phyloP scores from a whole-genome alignment of 345 rosid species.

The Lagerstroemia speciosa region DNA sequence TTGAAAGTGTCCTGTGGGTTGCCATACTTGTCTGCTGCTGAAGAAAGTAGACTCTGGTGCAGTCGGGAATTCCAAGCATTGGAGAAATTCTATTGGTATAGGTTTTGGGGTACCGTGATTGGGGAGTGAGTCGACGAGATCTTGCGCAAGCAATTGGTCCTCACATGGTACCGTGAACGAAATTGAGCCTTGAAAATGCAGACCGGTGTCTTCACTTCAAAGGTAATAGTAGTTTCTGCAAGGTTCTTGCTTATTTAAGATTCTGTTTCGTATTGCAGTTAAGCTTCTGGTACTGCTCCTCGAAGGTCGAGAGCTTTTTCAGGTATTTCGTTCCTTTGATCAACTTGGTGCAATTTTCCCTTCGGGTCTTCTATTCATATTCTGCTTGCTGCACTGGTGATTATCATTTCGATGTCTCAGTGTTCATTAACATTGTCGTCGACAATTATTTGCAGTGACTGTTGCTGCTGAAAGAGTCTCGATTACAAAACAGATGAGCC shows the following conservation, averaged over 20 bases:
- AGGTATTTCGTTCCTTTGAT: constrained; percentile 87
- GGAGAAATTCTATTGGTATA: background rate
- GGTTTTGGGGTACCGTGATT: background rate
- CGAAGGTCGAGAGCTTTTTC: constrained; percentile 85
- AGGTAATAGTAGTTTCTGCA: background rate
- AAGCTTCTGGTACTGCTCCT: constrained; percentile 85
- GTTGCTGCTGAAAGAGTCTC: constrained; percentile 94
- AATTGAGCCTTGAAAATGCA: too few relatives aligned
- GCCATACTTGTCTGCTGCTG: background rate
- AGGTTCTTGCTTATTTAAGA: background rate
- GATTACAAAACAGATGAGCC: too few relatives aligned
- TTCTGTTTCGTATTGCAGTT: constrained; percentile 29
- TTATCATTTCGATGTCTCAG: background rate
- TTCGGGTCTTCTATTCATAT: background rate
- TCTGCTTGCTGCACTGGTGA: background rate
- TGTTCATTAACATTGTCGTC: background rate
- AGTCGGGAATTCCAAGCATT: background rate
- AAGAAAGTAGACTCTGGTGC: background rate
- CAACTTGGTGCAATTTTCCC: constrained; percentile 58
- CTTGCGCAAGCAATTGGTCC: background rate
- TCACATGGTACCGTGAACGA: background rate
- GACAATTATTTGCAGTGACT: constrained; percentile 58
- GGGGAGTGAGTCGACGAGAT: background rate
- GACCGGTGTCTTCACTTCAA: background rate
- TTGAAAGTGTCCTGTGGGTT: background rate